Evolutionary conservation across 805 yeast species (phyloP).

Genomic region (Maudiozyma saulgeensis): DNA sequence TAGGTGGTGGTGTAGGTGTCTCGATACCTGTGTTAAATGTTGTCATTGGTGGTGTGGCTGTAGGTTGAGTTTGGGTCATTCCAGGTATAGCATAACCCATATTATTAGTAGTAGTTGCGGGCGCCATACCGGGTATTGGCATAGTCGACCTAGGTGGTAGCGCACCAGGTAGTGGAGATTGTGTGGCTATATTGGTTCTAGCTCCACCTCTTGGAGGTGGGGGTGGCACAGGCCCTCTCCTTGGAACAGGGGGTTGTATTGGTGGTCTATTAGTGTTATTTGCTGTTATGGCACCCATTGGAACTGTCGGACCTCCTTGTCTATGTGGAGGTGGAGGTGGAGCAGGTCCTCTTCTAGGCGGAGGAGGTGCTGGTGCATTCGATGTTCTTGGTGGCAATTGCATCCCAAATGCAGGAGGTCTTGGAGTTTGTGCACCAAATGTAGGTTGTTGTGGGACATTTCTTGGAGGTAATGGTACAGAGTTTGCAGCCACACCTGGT

Average conservation of each 20-base stretch:
- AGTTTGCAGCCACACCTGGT: slow-evolving; percentile 5
- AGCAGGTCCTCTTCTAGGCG: slow-evolving; percentile 25
- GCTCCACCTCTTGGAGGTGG: slow-evolving; percentile 5
- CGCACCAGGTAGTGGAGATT: background rate
- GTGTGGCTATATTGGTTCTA: background rate
- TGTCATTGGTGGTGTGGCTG: slow-evolving; percentile 8
- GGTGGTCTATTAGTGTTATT: slow-evolving; percentile 6
- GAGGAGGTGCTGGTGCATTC: slow-evolving; percentile 19
- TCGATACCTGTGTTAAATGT: background rate
- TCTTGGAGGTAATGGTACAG: slow-evolving; percentile 8
- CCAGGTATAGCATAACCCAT: background rate
- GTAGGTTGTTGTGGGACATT: slow-evolving; percentile 17
- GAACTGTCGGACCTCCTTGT: slow-evolving; percentile 1
- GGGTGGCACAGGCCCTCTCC: slow-evolving; percentile 16
- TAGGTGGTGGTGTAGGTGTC: background rate
- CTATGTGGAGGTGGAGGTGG: slow-evolving; percentile 25
- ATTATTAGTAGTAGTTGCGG: background rate
- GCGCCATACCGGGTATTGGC: background rate
- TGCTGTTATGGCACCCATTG: background rate
- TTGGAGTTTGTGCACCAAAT: slow-evolving; percentile 10
- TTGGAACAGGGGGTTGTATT: slow-evolving; percentile 14
- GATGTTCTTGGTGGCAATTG: slow-evolving; percentile 4
- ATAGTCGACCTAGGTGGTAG: background rate
- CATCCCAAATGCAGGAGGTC: slow-evolving; percentile 7
- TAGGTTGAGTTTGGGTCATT: slow-evolving; percentile 1